Conservation (phyloP, 1,139 yeast genomes). For the Protomyces inouyei region DNA sequence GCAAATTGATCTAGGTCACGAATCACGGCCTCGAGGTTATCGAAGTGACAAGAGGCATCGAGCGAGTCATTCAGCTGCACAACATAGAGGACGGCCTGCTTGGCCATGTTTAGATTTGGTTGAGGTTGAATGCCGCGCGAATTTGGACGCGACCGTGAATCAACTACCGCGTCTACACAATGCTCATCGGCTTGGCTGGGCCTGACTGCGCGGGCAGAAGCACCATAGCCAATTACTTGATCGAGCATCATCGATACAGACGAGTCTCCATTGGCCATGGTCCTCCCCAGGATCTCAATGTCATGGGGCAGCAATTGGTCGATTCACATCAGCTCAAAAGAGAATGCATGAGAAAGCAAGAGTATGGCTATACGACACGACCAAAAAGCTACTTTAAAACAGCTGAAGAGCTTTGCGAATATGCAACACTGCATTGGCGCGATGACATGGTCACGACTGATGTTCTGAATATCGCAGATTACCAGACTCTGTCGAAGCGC, state of each 20-base stretch:
- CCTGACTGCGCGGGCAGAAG: conserved; percentile 17
- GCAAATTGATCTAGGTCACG: neutral
- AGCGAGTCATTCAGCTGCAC: neutral
- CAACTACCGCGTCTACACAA: neutral
- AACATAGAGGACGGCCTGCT: neutral
- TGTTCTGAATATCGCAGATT: conserved; percentile 45
- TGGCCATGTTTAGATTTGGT: neutral
- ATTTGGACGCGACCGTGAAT: neutral
- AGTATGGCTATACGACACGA: neutral
- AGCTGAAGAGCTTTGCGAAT: conserved; percentile 31
- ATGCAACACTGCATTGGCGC: conserved; percentile 68
- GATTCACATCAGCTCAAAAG: neutral
- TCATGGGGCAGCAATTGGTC: neutral
- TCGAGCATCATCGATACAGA: neutral
- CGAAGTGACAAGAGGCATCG: neutral
- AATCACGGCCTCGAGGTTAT: neutral
- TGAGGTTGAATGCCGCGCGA: neutral
- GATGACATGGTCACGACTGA: conserved; percentile 58
- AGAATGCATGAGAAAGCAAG: neutral
- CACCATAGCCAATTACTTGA: neutral
- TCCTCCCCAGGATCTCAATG: neutral
- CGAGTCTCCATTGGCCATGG: neutral
- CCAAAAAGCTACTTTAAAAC: neutral
- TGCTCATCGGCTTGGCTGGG: conserved; percentile 18
- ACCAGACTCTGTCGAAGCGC: conserved; percentile 56